Conservation (phyloP, 2,329 filamentous ascomycete genomes). For the Albophoma yamanashiensis region DNA sequence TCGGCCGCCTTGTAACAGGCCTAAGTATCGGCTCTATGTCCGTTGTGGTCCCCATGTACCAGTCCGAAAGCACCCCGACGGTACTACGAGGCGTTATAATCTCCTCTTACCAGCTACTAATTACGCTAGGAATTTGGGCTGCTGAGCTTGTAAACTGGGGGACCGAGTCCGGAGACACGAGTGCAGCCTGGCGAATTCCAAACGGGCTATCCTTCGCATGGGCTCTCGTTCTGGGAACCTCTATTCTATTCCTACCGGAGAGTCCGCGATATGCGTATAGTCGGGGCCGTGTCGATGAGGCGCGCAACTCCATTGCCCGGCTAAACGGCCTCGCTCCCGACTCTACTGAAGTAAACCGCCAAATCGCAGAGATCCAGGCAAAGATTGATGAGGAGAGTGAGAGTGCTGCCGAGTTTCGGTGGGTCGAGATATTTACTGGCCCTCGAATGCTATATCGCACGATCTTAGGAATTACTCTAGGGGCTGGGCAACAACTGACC, state of each 20-base stretch:
- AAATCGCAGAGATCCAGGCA: constrained; percentile 40
- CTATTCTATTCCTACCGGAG: constrained; percentile 44
- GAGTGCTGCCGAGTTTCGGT: constrained; percentile 33
- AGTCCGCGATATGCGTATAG: constrained; percentile 41
- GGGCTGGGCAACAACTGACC: constrained; percentile 57
- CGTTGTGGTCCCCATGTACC: constrained; percentile 58
- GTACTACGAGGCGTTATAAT: constrained; percentile 55
- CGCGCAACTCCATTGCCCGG: constrained; percentile 34
- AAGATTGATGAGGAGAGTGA: constrained; percentile 37
- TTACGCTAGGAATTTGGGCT: constrained; percentile 56
- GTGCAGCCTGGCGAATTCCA: constrained; percentile 52
- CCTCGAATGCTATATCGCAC: constrained; percentile 57
- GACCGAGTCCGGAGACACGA: constrained; percentile 34
- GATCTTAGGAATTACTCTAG: constrained; percentile 48
- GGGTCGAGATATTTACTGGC: constrained; percentile 55
- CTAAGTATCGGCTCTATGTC: constrained; percentile 54
- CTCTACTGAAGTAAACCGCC: constrained; percentile 28
- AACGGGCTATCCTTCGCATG: constrained; percentile 45
- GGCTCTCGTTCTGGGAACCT: constrained; percentile 38
- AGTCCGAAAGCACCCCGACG: constrained; percentile 54
- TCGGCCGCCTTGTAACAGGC: constrained; percentile 56
- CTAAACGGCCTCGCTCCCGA: constrained; percentile 31
- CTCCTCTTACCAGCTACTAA: constrained; percentile 56
- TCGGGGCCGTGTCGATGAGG: constrained; percentile 34
- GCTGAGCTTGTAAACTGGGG: constrained; percentile 51